A percentile compares a stretch with the other conserved stretches of the same genome.
Evolutionary conservation across 2,329 filamentous ascomycete species (phyloP).

Genomic region (Dothiorella sarmentorum): DNA sequence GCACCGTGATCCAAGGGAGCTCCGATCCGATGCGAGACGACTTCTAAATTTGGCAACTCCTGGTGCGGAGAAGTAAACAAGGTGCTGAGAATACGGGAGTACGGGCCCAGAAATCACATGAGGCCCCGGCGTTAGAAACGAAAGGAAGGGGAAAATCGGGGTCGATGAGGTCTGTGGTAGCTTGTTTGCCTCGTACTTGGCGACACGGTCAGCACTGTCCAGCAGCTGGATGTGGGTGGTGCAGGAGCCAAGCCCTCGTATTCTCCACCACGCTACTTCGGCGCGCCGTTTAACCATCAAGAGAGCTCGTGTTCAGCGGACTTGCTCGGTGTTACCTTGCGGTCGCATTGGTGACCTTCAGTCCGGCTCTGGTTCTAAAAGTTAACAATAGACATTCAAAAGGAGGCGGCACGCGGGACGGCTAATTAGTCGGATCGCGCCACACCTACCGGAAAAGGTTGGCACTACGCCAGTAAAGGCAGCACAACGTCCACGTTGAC

Average conservation of each 20-base stretch:
- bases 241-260: conserved; percentile 8
- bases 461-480: not conserved
- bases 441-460: not conserved
- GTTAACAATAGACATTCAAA: not conserved
- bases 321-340: conserved; percentile 2
- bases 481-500: not conserved
- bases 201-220: not conserved
- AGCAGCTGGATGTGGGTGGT: conserved; percentile 5
- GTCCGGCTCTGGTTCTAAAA: not conserved
- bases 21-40: not conserved
- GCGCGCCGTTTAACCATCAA: not conserved
- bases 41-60: not conserved
- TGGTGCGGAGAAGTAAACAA: conserved; percentile 1
- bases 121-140: not conserved
- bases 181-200: not conserved
- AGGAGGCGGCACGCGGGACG: conserved; percentile 7
- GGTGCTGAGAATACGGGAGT: not conserved
- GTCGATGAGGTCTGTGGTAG: not conserved
- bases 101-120: not conserved
- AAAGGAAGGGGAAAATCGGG: not conserved
- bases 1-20: not conserved
- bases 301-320: conserved; percentile 9
- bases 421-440: not conserved
- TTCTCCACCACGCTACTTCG: not conserved
- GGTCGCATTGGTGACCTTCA: conserved; percentile 5